Evolutionary conservation across 495 filamentous ascomycete genomes (phyloP).

Genomic region (Chaetomium cochliodes): DNA sequence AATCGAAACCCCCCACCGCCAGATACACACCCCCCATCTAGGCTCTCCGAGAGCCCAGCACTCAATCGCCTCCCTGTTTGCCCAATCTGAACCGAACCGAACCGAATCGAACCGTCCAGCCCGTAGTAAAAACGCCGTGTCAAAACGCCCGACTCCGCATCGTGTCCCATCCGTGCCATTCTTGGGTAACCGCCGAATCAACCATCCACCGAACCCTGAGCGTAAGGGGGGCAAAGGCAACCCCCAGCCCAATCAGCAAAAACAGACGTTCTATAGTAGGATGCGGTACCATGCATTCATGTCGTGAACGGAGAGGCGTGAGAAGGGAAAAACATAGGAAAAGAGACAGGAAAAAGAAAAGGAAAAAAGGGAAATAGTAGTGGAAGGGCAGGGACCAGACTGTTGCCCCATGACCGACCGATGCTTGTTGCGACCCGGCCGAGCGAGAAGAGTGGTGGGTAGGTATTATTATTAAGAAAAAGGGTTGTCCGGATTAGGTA

Average conservation of each 20-base stretch:
- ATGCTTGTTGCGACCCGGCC: background rate
- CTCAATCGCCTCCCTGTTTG: background rate
- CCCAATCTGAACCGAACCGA: background rate
- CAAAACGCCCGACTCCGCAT: slow-evolving; percentile 7
- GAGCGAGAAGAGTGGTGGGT: background rate
- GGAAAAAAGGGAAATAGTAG: too few relatives aligned
- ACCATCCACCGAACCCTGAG: background rate
- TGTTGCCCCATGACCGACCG: background rate
- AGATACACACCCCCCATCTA: background rate
- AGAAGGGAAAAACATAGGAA: background rate
- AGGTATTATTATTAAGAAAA: background rate
- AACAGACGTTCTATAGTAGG: slow-evolving; percentile 4
- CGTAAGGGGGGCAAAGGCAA: background rate
- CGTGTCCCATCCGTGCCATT: background rate
- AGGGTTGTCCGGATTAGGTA: background rate
- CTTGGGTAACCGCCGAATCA: background rate
- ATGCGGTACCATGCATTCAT: slow-evolving; percentile 4
- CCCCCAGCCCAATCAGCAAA: background rate
- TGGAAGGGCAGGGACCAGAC: background rate
- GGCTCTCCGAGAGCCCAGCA: background rate
- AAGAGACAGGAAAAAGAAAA: background rate
- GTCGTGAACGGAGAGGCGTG: background rate
- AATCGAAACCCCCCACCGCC: background rate
- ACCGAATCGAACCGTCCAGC: background rate
- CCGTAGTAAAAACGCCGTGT: slow-evolving; percentile 8